Percentiles rank a stretch among this genome's conserved stretches.
These are phyloP conservation scores for Boletus sp. DNA, from an alignment of 1,284 basidiomycete species.

Conservation along the genomic window DNA sequence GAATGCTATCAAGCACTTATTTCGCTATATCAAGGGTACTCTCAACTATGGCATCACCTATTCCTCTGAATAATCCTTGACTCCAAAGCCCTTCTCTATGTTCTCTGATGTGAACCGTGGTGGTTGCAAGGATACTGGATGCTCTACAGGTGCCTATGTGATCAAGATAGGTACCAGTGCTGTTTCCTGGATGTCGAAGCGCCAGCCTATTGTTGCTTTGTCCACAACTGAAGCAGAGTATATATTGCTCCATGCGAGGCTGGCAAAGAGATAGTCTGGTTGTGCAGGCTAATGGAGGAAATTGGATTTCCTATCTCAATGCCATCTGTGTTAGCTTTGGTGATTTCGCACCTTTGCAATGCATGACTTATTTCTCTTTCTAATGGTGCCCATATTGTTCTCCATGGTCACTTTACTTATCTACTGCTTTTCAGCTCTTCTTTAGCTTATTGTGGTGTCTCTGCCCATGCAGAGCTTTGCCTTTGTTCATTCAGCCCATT, in stretches of 20 bases:
- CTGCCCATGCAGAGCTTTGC: too few species aligned
- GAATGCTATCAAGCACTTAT: not conserved
- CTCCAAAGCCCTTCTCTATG: too few species aligned
- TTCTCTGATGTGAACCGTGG: too few species aligned
- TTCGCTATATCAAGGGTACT: not conserved
- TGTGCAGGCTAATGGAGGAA: not conserved
- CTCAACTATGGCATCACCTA: not conserved
- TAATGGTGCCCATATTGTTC: too few species aligned
- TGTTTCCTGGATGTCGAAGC: not conserved
- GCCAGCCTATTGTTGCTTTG: not conserved
- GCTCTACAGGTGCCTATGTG: not conserved
- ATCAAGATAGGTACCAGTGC: not conserved
- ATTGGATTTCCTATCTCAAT: not conserved
- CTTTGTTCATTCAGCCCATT: too few species aligned
- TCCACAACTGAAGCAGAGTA: too few species aligned
- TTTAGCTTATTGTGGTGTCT: too few species aligned
- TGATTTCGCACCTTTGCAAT: too few species aligned
- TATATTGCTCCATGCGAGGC: not conserved
- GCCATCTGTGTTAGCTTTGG: not conserved
- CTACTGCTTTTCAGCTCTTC: too few species aligned
- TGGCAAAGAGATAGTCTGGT: not conserved
- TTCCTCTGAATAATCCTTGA: not conserved
- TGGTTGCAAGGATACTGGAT: too few species aligned
- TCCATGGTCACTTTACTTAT: too few species aligned
- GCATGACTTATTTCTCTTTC: too few species aligned